Evolutionary conservation across 345 rosid species (phyloP), one percentile per base, ranked within the genome.

Genomic region (Nasturtium officinale): DNA sequence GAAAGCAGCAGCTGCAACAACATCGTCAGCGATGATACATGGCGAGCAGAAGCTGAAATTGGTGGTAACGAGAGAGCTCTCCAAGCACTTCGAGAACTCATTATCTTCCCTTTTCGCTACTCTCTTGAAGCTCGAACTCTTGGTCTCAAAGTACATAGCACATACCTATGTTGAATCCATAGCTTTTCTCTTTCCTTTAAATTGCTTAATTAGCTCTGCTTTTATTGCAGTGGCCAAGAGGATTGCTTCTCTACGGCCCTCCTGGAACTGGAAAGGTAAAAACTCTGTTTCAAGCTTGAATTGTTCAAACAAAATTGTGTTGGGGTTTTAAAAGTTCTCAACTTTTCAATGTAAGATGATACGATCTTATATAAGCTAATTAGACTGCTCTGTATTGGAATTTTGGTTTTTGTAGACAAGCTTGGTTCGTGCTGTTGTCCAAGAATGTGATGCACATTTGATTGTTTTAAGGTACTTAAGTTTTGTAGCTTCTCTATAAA

Each of bases 211-310:
- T 21, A 11, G 5, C 53, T 68, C 10, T 73, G 61, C 13, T 9
- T 16, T 72, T 56, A 5, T 66, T 78, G 56, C 84, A 89, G 96
- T 91, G 96, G 96, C 91, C 91, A 62, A 82, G 84, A 73, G 96
- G 97, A 63, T 80, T 91, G 81, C 95, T 94, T 55, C 73, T 94
- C 6, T 91, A 89, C 30, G 96, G 99, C 33, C 96, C 96, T 15
- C 97, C 97, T 3, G 97, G 96, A 57, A 89, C 96, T 11, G 99
- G 99, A 35, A 95, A 95, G 96, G 99, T 94, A 80, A 17, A 20
- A 20, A 28, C 76, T 25, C 46, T 50, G 29, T 25, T 63, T n/a
- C 59, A 54, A 64, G 52, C 3, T 70, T 69, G 57, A 25, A 17
- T 0, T 21, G 5, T 32, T 50, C 60, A 29, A 12, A 45, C 8